Percentiles rank a stretch among this genome's conserved stretches.
Evolutionary conservation across 2,329 filamentous ascomycete species (phyloP).

Genomic region (Tolypocladium amazonense): DNA sequence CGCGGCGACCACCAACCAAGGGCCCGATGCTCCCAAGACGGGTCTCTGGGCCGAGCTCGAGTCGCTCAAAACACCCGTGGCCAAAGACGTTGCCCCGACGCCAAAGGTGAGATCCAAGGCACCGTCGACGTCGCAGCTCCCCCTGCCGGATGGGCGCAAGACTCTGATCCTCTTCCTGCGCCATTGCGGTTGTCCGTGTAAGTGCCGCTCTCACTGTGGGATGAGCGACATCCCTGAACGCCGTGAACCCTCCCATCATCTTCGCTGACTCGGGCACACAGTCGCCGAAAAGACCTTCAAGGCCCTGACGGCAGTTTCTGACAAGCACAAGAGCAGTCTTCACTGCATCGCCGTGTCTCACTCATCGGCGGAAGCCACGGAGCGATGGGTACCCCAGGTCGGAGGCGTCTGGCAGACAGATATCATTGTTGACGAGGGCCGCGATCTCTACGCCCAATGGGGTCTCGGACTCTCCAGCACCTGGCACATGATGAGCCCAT

Average conservation of each 20-base stretch:
- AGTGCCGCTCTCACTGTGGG: slow-evolving; percentile 8
- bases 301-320: slow-evolving; percentile 39
- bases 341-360: slow-evolving; percentile 55
- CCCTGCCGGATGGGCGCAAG: slow-evolving; percentile 42
- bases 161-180: slow-evolving; percentile 57
- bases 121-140: slow-evolving; percentile 40
- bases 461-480: slow-evolving; percentile 51
- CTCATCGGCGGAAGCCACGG: slow-evolving; percentile 39
- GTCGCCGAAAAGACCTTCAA: slow-evolving; percentile 60
- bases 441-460: slow-evolving; percentile 53
- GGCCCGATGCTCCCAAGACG: slow-evolving; percentile 2
- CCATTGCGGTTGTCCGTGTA: slow-evolving; percentile 67
- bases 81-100: slow-evolving; percentile 31
- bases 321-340: slow-evolving; percentile 32
- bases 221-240: neutral
- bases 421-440: slow-evolving; percentile 48
- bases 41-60: slow-evolving; percentile 26
- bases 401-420: slow-evolving; percentile 46
- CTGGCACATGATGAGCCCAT: slow-evolving; percentile 52
- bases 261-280: slow-evolving; percentile 14
- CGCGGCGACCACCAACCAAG: neutral
- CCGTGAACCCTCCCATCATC: neutral
- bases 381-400: slow-evolving; percentile 45
- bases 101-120: slow-evolving; percentile 45
- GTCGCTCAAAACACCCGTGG: slow-evolving; percentile 27